Conservation (phyloP, 768 basidiomycete genomes). For the Phaeotremella fagi region DNA sequence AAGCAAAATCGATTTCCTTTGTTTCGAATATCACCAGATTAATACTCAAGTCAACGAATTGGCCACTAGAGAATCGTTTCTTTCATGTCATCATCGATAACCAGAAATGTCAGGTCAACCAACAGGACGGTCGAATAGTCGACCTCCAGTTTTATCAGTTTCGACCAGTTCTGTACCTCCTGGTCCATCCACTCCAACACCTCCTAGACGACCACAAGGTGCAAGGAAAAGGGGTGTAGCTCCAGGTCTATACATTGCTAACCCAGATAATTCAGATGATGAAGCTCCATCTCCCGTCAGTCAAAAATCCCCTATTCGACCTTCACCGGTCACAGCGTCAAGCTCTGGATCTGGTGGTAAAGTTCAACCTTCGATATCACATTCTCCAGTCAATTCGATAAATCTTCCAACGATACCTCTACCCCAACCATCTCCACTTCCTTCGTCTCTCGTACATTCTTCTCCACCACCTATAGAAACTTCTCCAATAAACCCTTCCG, state of each 20-base stretch:
- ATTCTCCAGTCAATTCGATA: neutral
- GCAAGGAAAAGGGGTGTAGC: slow-evolving; percentile 20
- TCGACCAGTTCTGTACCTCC: slow-evolving; percentile 4
- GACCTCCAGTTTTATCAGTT: slow-evolving; percentile 9
- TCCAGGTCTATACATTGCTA: slow-evolving; percentile 36
- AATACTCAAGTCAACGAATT: too few species aligned
- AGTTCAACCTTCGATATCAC: neutral
- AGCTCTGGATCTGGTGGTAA: slow-evolving; percentile 21
- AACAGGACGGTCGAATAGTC: neutral
- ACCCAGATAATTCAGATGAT: slow-evolving; percentile 41
- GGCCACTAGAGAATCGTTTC: neutral
- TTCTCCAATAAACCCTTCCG: slow-evolving; percentile 1
- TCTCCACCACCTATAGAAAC: neutral
- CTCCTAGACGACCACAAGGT: slow-evolving; percentile 25
- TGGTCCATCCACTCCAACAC: slow-evolving; percentile 11
- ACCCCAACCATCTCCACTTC: slow-evolving; percentile 32
- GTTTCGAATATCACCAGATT: too few species aligned
- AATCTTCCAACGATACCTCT: slow-evolving; percentile 30
- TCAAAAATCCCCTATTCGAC: slow-evolving; percentile 17
- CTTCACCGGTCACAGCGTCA: slow-evolving; percentile 22
- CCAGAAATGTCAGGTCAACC: neutral
- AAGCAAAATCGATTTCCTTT: too few species aligned
- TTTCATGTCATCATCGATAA: neutral
- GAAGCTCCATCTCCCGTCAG: slow-evolving; percentile 15
- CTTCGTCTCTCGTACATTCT: neutral